Base-by-base conservation (phyloP, 2,329 filamentous ascomycete species). In the Hypocrella siamensis region DNA sequence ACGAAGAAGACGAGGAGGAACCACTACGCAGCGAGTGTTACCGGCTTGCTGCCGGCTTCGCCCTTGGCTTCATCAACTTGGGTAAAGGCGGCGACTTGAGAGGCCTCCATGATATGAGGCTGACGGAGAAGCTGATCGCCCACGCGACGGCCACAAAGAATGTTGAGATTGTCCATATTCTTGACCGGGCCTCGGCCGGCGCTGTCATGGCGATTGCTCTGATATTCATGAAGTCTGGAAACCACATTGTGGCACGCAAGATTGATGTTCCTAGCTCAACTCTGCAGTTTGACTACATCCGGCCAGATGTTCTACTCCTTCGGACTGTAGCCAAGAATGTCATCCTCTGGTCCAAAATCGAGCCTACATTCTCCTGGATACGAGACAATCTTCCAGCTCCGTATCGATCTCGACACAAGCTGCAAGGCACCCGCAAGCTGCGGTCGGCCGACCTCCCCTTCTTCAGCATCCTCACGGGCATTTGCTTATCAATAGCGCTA, bases 201-300 rank as follows among this genome's bases (percentile, higher is more conserved):
- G 88, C 90, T 2, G 84, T 92, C 6, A 72, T 96, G 45, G 88
- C 90, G 1, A 67, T 94, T 36, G 74, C 85, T 2, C 67, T 98
- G 33, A 88, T 98, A 19, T 98, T 88, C 53, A 90, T 98, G 83
- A 96, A 96, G 55, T 90, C 88, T 0, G 83, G 92, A 40, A 83
- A 98, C 48, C 68, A 73, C 36, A 75, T 81, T 12, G 70, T 98
- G 15, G 90, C 90, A 4, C 74, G 78, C 34, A 96, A 94, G 59
- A 78, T 98, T 32, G 84, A 96, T 49, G 76, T 96, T 1, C 92
- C 92, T 1, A 80, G 93, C 41, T 92, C 90, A 0, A 60, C 81
- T 17, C 67, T 90, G 21, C 86, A 96, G 42, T 96, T 93, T 50
- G 90, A 96, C 50, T 94, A 96, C 48, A 79, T 96, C 14, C 75